Evolutionary conservation across 2,329 filamentous ascomycete genomes (phyloP).

Genomic region (Hyphodiscus sp.): DNA sequence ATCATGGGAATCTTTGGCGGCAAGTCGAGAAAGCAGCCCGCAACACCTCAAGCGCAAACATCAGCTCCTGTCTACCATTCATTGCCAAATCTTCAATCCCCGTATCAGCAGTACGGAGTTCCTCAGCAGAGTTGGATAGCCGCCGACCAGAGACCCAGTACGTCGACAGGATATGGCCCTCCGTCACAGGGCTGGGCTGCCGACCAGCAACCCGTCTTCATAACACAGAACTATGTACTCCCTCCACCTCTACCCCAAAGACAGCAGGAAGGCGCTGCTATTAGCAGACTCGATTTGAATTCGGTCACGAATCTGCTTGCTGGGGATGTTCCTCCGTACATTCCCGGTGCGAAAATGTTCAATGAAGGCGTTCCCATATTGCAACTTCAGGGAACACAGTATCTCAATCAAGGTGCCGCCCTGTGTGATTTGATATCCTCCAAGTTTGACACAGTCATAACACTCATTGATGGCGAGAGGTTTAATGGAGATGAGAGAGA

Average conservation of each 20-base stretch:
- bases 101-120: constrained; percentile 5
- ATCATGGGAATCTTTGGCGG: constrained; percentile 27
- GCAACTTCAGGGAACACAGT: constrained; percentile 37
- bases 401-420: constrained; percentile 40
- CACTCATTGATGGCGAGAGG: constrained; percentile 61
- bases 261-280: constrained; percentile 7
- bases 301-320: constrained; percentile 31
- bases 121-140: constrained; percentile 10
- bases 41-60: constrained; percentile 5
- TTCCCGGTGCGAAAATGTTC: constrained; percentile 32
- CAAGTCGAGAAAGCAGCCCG: constrained; percentile 22
- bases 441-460: constrained; percentile 63
- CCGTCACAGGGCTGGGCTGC: constrained; percentile 16
- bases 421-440: constrained; percentile 54
- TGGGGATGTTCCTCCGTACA: constrained; percentile 29
- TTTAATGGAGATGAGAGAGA: constrained; percentile 48
- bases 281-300: constrained; percentile 20
- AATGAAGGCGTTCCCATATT: constrained; percentile 39
- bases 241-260: constrained; percentile 15
- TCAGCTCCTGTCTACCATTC: not conserved
- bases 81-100: not conserved
- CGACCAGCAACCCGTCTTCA: not conserved
- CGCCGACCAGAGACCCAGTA: constrained; percentile 10
- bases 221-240: constrained; percentile 4
- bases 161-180: constrained; percentile 5